Evolutionary conservation across 2,329 filamentous ascomycete genomes (phyloP).

Genomic region (Diaporthe vexans): DNA sequence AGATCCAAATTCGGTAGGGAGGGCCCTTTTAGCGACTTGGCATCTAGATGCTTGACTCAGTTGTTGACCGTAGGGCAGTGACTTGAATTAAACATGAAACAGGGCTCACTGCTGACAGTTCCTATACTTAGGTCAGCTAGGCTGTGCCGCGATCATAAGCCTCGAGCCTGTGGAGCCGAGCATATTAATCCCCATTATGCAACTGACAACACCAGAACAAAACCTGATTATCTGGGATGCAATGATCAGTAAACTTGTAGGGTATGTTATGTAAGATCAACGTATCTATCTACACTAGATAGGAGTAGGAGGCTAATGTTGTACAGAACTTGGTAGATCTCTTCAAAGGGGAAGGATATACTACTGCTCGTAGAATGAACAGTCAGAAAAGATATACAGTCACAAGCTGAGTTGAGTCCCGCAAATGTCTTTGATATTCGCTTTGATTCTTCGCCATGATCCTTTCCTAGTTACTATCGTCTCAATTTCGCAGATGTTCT

Average conservation of each 20-base stretch:
- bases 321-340: background rate
- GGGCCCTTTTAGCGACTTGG: background rate
- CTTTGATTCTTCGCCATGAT: too few relatives aligned
- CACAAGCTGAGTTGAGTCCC: too few relatives aligned
- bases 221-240: background rate
- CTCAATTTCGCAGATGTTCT: too few relatives aligned
- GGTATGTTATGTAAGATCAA: background rate
- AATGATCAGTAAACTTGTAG: background rate
- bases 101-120: background rate
- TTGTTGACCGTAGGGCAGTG: background rate
- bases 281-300: background rate
- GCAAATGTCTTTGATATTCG: too few relatives aligned
- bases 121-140: background rate
- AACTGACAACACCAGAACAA: background rate
- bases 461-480: too few relatives aligned
- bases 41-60: background rate
- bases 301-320: background rate
- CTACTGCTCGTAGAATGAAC: background rate
- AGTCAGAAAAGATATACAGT: too few relatives aligned
- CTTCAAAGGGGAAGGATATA: background rate
- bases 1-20: background rate
- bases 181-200: background rate
- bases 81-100: slow-evolving; percentile 3
- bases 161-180: background rate
- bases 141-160: background rate